Conservation (phyloP, 257 asterid genomes). For the Thymus quinquecostatus region DNA sequence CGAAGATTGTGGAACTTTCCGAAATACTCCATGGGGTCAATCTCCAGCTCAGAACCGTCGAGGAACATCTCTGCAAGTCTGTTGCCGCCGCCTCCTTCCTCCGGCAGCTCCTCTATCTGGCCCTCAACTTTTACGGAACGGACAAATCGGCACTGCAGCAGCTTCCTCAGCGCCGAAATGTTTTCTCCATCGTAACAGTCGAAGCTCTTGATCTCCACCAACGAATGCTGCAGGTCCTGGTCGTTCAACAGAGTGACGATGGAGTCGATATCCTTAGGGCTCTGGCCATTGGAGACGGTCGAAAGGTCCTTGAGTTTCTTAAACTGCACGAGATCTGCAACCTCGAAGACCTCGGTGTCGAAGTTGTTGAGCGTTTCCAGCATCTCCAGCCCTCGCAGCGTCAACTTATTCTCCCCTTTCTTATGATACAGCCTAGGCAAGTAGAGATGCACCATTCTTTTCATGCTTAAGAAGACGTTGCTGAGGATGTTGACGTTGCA, state of each 20-base stretch:
- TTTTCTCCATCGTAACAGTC: conserved; percentile 12
- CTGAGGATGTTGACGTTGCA: conserved; percentile 22
- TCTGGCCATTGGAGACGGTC: neutral
- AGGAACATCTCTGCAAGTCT: conserved; percentile 26
- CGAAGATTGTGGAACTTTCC: conserved; percentile 18
- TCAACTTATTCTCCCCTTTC: neutral
- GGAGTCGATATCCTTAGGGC: conserved; percentile 1
- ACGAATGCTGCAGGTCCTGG: neutral
- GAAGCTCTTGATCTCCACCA: conserved; percentile 24
- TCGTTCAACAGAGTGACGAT: neutral
- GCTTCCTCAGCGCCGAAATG: neutral
- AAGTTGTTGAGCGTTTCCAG: conserved; percentile 38
- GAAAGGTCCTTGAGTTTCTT: conserved; percentile 1
- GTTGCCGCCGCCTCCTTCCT: too few species aligned
- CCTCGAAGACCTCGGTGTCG: conserved; percentile 9
- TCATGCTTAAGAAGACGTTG: conserved; percentile 4
- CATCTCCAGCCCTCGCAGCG: conserved; percentile 19
- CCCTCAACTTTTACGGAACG: conserved; percentile 31
- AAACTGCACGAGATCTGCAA: conserved; percentile 13
- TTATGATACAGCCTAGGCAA: conserved; percentile 24
- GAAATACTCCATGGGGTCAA: conserved; percentile 29
- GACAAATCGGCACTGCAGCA: conserved; percentile 23
- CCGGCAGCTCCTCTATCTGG: conserved; percentile 1
- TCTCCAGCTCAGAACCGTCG: conserved; percentile 16
- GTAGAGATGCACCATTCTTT: conserved; percentile 31